Evolutionary conservation across 345 rosid genomes (phyloP), one percentile per base, ranked within the genome.

Genomic region (Acer negundo): DNA sequence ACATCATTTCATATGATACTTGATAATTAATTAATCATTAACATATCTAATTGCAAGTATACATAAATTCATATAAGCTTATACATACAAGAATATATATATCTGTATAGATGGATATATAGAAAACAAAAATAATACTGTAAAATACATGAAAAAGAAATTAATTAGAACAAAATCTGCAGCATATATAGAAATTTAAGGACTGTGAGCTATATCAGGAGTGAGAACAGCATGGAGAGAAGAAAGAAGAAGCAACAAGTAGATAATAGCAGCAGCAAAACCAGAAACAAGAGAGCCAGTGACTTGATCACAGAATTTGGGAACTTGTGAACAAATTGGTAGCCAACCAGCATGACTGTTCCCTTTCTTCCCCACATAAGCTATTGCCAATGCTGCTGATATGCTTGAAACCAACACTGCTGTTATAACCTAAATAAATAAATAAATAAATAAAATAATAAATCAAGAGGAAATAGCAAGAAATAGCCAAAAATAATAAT

Each of bases 301-400:
- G 58, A 78, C 83, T 59, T 75, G 77, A 75, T 90, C 85, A 46
- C 90, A 87, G 67, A 78, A 90, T 24, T 80, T 80, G 4, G 88
- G 86, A 72, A 90, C 89, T 75, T 85, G 88, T 12, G 74, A 84
- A 51, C 91, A 90, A 59, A 90, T 70, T 1, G 94, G 90, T 3
- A 87, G 79, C 94, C 94, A 90, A 7, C 94, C 92, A 9, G 94
- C 91, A 64, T 85, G 90, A 26, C 67, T 78, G 56, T 81, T 87
- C 72, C 94, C 92, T 28, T 86, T 82, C 78, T 87, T 88, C 38
- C 94, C 94, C 71, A 90, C 87, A 47, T 59, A 61, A 40, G 86
- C 94, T 79, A 87, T 79, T 69, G 90, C 91, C 81, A 90, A 26
- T 0, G 94, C 88, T 13, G 94, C 87, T 0, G 92, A 83, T 55